Evolutionary conservation across 768 basidiomycete genomes (phyloP), one percentile per base, ranked within the genome.

Genomic region (Hydnomerulius pinastri): DNA sequence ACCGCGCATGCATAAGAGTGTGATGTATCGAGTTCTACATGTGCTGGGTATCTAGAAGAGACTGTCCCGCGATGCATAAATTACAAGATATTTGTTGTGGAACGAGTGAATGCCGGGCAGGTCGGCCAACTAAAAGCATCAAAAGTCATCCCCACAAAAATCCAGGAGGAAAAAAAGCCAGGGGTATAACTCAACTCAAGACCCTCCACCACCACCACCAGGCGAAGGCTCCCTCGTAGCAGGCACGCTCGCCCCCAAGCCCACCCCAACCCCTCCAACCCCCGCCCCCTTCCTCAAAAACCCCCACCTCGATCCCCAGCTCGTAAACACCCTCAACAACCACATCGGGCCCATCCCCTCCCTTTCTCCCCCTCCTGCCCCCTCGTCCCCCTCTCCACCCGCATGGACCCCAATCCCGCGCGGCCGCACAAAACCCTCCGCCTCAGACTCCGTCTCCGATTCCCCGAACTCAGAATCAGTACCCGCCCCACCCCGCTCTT

Each of bases 291-390:
- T 43, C 25, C 56, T 63, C 18, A 63, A 49, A 50, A 77, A 75
- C 44, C 79, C 78, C 81, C 86, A 81, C 55, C 76, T 77, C 33
- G 80, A 79, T 6, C 83, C 85, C 87, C 86, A 90, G 51, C 84
- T 86, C 39, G 83, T 88, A 65, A 91, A 87, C 68, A 90, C 81
- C 60, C 77, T 73, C 59, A 91, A 69, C 46, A 90, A 63, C 89
- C 89, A 90, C 76, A 88, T 83, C 30, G 87, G 87, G 47, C 81
- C 82, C 64, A 87, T 82, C 33, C 78, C 80, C 49, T 80, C 79
- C 48, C 67, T 65, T 54, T 80, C 82, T 43, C 81, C 78, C 20
- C 74, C 76, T 49, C 66, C 70, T 27, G 56, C 61, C 25, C 54
- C 38, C 0, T 50, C 56, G 21, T 60, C 57, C 20, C 46, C 60